Percentiles rank a stretch among this genome's conserved stretches.
Conservation (phyloP, 306 rosid genomes). For the Cicer chorassanicum region DNA sequence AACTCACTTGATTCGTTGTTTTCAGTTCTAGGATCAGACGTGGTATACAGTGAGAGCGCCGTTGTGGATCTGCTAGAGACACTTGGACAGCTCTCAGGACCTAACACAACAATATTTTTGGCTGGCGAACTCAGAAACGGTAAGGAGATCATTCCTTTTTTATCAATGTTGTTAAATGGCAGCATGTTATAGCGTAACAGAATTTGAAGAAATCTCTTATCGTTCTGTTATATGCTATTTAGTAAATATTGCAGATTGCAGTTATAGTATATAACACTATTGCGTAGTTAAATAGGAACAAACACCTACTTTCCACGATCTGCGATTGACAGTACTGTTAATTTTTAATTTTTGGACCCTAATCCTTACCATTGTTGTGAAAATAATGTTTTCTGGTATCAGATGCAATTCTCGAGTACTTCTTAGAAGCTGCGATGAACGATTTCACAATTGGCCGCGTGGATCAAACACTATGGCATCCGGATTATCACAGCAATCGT, state of each 20-base stretch:
- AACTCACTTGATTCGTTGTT: constrained; percentile 7
- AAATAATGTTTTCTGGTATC: constrained; percentile 41
- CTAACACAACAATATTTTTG: constrained; percentile 73
- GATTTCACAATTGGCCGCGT: constrained; percentile 73
- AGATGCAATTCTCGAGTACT: constrained; percentile 88
- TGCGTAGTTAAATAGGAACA: neutral
- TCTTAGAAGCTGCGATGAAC: constrained; percentile 71
- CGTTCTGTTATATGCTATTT: neutral
- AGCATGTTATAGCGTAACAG: neutral
- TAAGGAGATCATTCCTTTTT: constrained; percentile 32
- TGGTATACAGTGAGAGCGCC: constrained; percentile 78
- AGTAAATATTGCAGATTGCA: neutral
- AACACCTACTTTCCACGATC: neutral
- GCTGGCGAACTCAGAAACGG: constrained; percentile 88
- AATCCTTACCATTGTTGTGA: constrained; percentile 28
- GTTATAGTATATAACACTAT: neutral
- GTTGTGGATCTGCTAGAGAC: constrained; percentile 75
- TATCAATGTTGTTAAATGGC: neutral
- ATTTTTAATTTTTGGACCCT: neutral
- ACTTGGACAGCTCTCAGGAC: constrained; percentile 67
- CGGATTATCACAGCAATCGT: constrained; percentile 72
- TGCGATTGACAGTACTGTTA: neutral
- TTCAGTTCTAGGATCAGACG: constrained; percentile 85
- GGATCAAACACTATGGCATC: constrained; percentile 80
- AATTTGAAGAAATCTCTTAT: neutral